Percentiles rank a stretch among this genome's conserved stretches.
Conservation (phyloP, 495 filamentous ascomycete genomes). For the Neurospora sp. region DNA sequence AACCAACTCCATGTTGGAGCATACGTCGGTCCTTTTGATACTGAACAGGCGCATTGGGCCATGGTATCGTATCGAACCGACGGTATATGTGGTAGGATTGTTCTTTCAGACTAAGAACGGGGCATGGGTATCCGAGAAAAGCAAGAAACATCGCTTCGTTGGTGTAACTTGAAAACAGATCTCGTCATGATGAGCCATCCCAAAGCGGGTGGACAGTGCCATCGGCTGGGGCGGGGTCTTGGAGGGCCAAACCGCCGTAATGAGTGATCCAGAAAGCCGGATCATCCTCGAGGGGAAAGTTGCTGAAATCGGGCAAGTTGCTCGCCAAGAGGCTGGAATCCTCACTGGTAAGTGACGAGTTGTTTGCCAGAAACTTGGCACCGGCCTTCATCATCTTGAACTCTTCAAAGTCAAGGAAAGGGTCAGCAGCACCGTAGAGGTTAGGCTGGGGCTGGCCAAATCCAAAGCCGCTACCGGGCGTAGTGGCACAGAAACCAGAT, state of each 20-base stretch:
- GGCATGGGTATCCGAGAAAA: slow-evolving; percentile 11
- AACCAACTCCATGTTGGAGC: not conserved
- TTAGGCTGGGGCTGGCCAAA: slow-evolving; percentile 41
- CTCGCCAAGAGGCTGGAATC: slow-evolving; percentile 20
- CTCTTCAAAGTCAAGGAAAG: slow-evolving; percentile 53
- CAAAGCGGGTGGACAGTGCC: slow-evolving; percentile 18
- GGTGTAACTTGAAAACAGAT: slow-evolving; percentile 3
- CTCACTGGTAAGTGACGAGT: slow-evolving; percentile 25
- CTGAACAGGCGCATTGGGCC: not conserved
- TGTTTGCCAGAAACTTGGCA: slow-evolving; percentile 30
- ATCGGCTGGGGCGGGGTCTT: slow-evolving; percentile 23
- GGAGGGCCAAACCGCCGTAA: slow-evolving; percentile 14
- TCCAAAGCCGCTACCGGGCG: slow-evolving; percentile 37
- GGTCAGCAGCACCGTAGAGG: slow-evolving; percentile 43
- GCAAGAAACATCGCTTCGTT: slow-evolving; percentile 15
- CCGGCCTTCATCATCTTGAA: slow-evolving; percentile 37
- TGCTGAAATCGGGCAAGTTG: slow-evolving; percentile 8
- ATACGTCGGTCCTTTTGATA: not conserved
- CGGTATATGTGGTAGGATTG: not conserved
- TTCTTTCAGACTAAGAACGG: not conserved
- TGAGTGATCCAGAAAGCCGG: slow-evolving; percentile 22
- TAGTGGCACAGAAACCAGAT: slow-evolving; percentile 42
- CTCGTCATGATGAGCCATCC: slow-evolving; percentile 19
- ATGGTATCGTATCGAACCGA: not conserved
- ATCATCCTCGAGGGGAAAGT: slow-evolving; percentile 24